Conservation (phyloP, 129 eudicot genomes). For the Flaveria sonorensis region DNA sequence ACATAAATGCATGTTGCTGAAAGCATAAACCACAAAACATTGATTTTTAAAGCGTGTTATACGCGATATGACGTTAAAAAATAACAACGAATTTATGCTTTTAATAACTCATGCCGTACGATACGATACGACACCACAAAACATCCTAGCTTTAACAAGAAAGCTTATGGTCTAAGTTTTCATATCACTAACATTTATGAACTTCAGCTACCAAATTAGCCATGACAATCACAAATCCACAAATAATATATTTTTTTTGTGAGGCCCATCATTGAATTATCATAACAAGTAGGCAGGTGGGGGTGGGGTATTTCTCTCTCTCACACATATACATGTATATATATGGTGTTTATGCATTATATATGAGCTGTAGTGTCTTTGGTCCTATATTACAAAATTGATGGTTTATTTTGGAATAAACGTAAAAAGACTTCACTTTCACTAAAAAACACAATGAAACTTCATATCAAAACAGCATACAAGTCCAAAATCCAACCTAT, state of each 20-base stretch:
- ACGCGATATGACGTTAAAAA: not conserved
- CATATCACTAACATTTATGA: constrained; percentile 22
- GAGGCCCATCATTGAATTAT: constrained; percentile 38
- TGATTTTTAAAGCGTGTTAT: not conserved
- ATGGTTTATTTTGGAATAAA: constrained; percentile 27
- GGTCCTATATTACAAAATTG: constrained; percentile 20
- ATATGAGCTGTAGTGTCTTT: constrained; percentile 32
- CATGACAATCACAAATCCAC: constrained; percentile 5
- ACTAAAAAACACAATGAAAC: constrained; percentile 27
- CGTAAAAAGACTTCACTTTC: constrained; percentile 16
- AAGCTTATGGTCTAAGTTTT: constrained; percentile 23
- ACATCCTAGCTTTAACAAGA: constrained; percentile 21
- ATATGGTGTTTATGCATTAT: not conserved
- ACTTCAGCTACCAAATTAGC: constrained; percentile 17
- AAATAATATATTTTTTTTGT: not conserved
- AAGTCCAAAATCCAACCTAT: constrained; percentile 30
- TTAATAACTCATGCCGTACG: not conserved
- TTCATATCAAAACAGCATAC: constrained; percentile 30
- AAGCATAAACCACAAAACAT: not conserved
- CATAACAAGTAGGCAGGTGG: constrained; percentile 40
- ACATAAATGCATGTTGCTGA: not conserved
- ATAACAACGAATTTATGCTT: not conserved
- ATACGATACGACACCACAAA: constrained; percentile 13
- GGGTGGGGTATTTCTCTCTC: not conserved
- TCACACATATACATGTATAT: not conserved